Conservation (phyloP, 345 rosid species). For the Conringia planisiliqua region DNA sequence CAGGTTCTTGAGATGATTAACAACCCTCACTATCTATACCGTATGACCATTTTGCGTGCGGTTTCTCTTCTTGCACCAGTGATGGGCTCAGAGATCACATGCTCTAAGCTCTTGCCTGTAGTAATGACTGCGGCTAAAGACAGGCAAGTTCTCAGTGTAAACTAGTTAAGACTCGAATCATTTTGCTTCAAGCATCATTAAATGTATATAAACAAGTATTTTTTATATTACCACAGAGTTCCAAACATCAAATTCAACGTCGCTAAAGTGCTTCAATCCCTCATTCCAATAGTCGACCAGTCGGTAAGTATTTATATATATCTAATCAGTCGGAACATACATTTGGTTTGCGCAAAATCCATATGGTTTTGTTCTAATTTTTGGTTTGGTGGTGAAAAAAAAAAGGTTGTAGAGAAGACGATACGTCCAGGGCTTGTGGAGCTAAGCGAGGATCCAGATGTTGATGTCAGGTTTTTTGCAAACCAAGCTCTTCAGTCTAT, state of each 20-base stretch:
- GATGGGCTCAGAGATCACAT: constrained; percentile 80
- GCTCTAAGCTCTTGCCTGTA: constrained; percentile 77
- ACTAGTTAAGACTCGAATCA: neutral
- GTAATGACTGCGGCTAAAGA: constrained; percentile 82
- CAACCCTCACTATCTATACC: constrained; percentile 82
- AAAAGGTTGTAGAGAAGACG: constrained; percentile 71
- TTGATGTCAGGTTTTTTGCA: constrained; percentile 85
- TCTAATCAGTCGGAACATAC: neutral
- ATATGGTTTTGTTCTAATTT: neutral
- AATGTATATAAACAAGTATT: neutral
- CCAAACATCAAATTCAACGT: constrained; percentile 96
- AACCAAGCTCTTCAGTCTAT: constrained; percentile 77
- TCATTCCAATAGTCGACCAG: constrained; percentile 76
- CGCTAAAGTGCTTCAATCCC: constrained; percentile 90
- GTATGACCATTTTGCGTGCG: constrained; percentile 84
- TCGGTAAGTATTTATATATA: constrained; percentile 50
- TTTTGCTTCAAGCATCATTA: neutral
- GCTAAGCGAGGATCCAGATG: constrained; percentile 89
- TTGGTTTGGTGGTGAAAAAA: neutral
- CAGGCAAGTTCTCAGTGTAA: constrained; percentile 45
- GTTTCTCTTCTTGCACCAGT: constrained; percentile 89
- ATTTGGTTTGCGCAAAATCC: neutral
- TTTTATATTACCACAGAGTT: constrained; percentile 45
- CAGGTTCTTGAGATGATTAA: constrained; percentile 87
- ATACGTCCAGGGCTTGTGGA: constrained; percentile 80